Evolutionary conservation across 768 basidiomycete genomes (phyloP).

Genomic region (Pleurotus sapidus): DNA sequence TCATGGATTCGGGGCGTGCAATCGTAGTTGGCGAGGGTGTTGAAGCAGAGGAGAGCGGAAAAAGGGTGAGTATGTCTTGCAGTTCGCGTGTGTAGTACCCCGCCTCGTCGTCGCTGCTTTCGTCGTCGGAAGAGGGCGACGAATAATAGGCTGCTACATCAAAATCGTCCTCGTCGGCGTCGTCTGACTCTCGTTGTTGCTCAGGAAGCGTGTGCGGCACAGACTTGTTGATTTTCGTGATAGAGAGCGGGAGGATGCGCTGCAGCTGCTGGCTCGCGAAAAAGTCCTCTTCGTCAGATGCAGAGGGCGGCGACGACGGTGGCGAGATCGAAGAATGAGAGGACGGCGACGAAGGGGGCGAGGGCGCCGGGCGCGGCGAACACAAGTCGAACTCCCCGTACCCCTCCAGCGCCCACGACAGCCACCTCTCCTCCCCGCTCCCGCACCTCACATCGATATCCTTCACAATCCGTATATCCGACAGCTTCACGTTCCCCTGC

Average conservation of each 20-base stretch:
- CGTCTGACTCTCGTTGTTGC: slow-evolving; percentile 11
- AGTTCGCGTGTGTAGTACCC: slow-evolving; percentile 56
- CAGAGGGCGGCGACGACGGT: slow-evolving; percentile 23
- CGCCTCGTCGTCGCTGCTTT: neutral
- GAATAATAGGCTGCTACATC: slow-evolving; percentile 9
- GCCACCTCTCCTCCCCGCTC: too few species aligned
- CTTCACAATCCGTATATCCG: neutral
- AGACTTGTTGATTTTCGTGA: slow-evolving; percentile 37
- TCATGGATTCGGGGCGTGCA: slow-evolving; percentile 33
- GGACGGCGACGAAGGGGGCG: slow-evolving; percentile 3
- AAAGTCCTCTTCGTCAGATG: slow-evolving; percentile 56
- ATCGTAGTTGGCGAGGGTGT: slow-evolving; percentile 19
- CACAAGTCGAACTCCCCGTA: neutral
- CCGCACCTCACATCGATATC: neutral
- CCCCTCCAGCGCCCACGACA: neutral
- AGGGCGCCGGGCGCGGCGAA: slow-evolving; percentile 3
- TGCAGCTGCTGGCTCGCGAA: slow-evolving; percentile 15
- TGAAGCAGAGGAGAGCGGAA: slow-evolving; percentile 29
- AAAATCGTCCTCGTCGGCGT: slow-evolving; percentile 17
- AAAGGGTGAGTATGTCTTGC: slow-evolving; percentile 48
- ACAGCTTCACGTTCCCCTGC: slow-evolving; percentile 1
- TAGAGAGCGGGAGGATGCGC: slow-evolving; percentile 28
- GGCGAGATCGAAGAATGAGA: too few species aligned
- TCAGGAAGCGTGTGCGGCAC: slow-evolving; percentile 14
- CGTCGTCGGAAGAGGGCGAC: slow-evolving; percentile 43